These are phyloP conservation scores for Salicornia ramosissima DNA, from an alignment of 148 eudicot species.

Conservation along the genomic window DNA sequence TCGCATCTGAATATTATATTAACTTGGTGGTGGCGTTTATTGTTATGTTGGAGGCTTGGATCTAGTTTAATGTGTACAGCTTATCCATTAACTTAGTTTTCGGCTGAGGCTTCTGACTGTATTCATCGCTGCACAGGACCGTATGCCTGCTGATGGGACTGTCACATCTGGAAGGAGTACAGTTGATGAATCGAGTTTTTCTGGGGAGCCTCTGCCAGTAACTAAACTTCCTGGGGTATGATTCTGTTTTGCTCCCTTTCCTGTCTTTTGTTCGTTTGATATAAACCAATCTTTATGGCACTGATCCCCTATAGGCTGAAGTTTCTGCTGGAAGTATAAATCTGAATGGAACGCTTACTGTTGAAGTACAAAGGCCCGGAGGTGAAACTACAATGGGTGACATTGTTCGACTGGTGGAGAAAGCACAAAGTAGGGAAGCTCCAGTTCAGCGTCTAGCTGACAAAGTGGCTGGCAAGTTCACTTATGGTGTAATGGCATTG, in stretches of 20 bases:
- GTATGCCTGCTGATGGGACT: slow-evolving; percentile 93
- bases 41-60: too few relatives aligned
- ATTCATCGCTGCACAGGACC: slow-evolving; percentile 55
- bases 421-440: slow-evolving; percentile 95
- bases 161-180: slow-evolving; percentile 92
- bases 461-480: slow-evolving; percentile 94
- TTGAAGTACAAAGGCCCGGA: slow-evolving; percentile 91
- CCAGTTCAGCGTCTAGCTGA: slow-evolving; percentile 98
- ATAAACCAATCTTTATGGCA: slow-evolving; percentile 2
- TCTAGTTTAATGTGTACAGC: not conserved
- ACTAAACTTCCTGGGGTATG: slow-evolving; percentile 85
- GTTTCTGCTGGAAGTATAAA: slow-evolving; percentile 97
- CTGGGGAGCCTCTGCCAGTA: slow-evolving; percentile 93
- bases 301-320: slow-evolving; percentile 48
- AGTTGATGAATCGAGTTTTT: slow-evolving; percentile 93
- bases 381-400: slow-evolving; percentile 92
- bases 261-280: not conserved
- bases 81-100: not conserved
- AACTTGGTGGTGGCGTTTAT: not conserved
- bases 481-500: slow-evolving; percentile 92
- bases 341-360: slow-evolving; percentile 79
- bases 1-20: not conserved
- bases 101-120: slow-evolving; percentile 5
- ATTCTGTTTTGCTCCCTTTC: not conserved
- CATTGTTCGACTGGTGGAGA: slow-evolving; percentile 93